These are phyloP conservation scores for Tetrahymena malaccensis DNA, from an alignment of 73 alveolate species.

Conservation along the genomic window DNA sequence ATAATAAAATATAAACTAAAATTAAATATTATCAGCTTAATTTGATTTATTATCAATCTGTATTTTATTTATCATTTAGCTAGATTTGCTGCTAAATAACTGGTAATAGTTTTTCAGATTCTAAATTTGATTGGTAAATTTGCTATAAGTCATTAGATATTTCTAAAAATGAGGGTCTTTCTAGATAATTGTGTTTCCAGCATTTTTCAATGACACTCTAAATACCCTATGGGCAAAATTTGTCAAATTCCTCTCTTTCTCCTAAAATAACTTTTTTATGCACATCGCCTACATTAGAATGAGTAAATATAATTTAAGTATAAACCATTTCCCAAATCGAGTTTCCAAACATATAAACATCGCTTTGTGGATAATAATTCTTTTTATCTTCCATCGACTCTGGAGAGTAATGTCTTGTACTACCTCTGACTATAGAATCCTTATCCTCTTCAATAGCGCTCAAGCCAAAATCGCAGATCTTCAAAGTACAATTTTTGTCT, in stretches of 20 bases:
- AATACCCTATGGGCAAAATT: background rate
- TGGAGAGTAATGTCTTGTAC: background rate
- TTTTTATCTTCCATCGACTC: background rate
- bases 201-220: background rate
- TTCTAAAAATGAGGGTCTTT: background rate
- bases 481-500: background rate
- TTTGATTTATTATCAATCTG: too few relatives aligned
- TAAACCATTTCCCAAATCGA: background rate
- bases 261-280: background rate
- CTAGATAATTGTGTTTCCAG: background rate
- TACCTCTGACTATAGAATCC: background rate
- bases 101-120: too few relatives aligned
- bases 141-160: background rate
- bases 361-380: background rate
- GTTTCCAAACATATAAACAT: background rate
- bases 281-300: background rate
- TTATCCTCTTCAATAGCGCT: background rate
- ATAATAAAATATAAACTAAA: too few relatives aligned
- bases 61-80: too few relatives aligned
- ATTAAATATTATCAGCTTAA: too few relatives aligned
- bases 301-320: background rate
- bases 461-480: background rate
- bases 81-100: too few relatives aligned
- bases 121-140: background rate
- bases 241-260: background rate